phyloP scores from a whole-genome alignment of 2,329 filamentous ascomycete genomes.

The Nemania sp. region DNA sequence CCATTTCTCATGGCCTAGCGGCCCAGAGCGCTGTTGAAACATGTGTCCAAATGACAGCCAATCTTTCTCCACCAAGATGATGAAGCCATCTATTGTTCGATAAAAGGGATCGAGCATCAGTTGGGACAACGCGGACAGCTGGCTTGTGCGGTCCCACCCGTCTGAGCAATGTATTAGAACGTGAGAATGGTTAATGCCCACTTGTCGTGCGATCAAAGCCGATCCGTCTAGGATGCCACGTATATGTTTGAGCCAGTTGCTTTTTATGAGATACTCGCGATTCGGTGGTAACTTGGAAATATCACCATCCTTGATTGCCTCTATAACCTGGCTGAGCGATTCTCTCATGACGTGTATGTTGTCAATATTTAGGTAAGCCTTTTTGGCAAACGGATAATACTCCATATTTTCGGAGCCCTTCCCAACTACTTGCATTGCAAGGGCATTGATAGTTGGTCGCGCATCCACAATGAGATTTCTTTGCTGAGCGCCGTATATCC shows the following conservation, averaged over 20 bases:
- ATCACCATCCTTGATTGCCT: constrained; percentile 90
- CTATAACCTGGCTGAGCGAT: constrained; percentile 84
- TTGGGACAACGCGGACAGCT: constrained; percentile 88
- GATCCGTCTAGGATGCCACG: constrained; percentile 81
- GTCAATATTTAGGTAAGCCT: constrained; percentile 92
- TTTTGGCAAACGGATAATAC: constrained; percentile 88
- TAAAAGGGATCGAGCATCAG: constrained; percentile 96
- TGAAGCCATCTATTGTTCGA: constrained; percentile 90
- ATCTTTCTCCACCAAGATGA: constrained; percentile 93
- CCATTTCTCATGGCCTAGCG: constrained; percentile 90
- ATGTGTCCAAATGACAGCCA: constrained; percentile 98
- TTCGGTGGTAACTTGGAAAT: constrained; percentile 81
- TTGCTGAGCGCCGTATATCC: constrained; percentile 89
- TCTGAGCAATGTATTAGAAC: constrained; percentile 97
- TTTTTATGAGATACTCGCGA: constrained; percentile 77
- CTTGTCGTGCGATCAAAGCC: constrained; percentile 79
- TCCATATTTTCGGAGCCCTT: constrained; percentile 98
- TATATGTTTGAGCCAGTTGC: constrained; percentile 91
- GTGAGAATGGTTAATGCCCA: constrained; percentile 91
- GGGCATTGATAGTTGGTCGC: constrained; percentile 88
- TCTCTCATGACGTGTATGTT: constrained; percentile 98
- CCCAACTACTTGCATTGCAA: constrained; percentile 90
- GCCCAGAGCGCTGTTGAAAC: constrained; percentile 90
- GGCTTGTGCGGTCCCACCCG: constrained; percentile 96
- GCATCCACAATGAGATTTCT: constrained; percentile 95